These are phyloP conservation scores for Boletus semigastroideus DNA, from an alignment of 1,284 basidiomycete genomes.

Conservation along the genomic window DNA sequence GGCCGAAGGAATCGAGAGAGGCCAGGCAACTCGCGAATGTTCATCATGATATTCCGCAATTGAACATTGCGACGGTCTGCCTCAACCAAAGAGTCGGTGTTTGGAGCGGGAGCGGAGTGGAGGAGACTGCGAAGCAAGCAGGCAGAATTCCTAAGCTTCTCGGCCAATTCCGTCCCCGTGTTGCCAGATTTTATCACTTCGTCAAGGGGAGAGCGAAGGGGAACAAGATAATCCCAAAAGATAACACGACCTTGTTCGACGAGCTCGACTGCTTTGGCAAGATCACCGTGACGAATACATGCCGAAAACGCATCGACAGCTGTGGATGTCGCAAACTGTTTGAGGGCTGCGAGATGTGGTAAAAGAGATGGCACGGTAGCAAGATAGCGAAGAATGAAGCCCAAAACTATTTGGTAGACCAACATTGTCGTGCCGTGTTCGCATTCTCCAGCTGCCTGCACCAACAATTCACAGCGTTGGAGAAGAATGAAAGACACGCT, in stretches of 20 bases:
- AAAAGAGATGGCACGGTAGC: not conserved
- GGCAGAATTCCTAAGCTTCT: not conserved
- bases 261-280: not conserved
- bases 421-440: not conserved
- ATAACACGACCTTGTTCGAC: not conserved
- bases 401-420: not conserved
- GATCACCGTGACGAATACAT: not conserved
- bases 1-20: not conserved
- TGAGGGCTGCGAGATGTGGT: not conserved
- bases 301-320: not conserved
- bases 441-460: not conserved
- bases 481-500: not conserved
- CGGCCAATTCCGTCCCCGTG: not conserved
- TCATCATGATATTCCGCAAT: not conserved
- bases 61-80: not conserved
- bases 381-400: not conserved
- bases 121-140: not conserved
- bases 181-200: not conserved
- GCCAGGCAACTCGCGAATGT: conserved; percentile 1
- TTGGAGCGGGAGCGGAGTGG: not conserved
- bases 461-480: not conserved
- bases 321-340: not conserved
- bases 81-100: not conserved
- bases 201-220: not conserved
- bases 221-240: not conserved